These are phyloP conservation scores for Apostasia shenzhenica DNA, from an alignment of 106 monocot species.

Conservation along the genomic window DNA sequence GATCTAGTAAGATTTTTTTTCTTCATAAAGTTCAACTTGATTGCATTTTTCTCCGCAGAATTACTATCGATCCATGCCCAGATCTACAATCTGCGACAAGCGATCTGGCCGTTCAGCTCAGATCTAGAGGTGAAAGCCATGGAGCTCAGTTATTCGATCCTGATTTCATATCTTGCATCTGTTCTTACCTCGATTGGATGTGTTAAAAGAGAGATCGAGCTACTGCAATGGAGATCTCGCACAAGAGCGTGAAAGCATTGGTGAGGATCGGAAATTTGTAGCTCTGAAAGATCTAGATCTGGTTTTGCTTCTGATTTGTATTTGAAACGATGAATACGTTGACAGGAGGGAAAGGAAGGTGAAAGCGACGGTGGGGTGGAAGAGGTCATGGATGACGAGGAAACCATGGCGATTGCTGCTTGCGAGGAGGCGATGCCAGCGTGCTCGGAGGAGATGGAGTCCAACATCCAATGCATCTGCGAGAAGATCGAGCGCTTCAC, in stretches of 20 bases:
- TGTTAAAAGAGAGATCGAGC: too few relatives aligned
- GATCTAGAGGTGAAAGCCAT: too few relatives aligned
- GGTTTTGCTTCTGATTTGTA: neutral
- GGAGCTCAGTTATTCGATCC: too few relatives aligned
- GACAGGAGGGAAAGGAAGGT: neutral
- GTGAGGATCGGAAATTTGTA: neutral
- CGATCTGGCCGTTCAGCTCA: too few relatives aligned
- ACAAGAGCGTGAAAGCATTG: constrained; percentile 2
- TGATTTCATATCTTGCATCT: too few relatives aligned
- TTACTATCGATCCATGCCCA: too few relatives aligned
- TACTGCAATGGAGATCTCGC: constrained; percentile 6
- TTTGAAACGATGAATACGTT: neutral
- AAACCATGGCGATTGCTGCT: neutral
- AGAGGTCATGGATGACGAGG: neutral
- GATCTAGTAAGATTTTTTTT: too few relatives aligned
- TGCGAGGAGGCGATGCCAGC: constrained; percentile 4
- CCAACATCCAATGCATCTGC: constrained; percentile 15
- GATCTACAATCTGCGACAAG: too few relatives aligned
- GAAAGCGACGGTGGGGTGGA: neutral
- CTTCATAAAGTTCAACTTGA: too few relatives aligned
- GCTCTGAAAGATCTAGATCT: neutral
- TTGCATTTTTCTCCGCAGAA: too few relatives aligned
- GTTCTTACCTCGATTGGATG: too few relatives aligned
- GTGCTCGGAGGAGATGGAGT: constrained; percentile 14
- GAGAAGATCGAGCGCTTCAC: constrained; percentile 23